Conservation (phyloP, 768 basidiomycete species). For the Lactarius psammicola region DNA sequence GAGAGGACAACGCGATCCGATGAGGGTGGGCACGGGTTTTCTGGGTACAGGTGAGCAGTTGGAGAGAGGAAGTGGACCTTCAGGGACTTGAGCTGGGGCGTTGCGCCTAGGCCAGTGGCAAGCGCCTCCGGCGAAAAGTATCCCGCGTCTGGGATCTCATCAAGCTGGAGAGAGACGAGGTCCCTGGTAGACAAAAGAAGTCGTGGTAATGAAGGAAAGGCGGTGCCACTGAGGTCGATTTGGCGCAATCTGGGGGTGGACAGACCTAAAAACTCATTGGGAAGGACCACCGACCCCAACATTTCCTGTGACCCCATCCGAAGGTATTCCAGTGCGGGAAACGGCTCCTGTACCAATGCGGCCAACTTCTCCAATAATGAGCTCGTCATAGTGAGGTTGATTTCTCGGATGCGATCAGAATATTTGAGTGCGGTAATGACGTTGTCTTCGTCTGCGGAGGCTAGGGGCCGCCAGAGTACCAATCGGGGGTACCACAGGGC, state of each 20-base stretch:
- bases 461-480: slow-evolving; percentile 2
- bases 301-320: slow-evolving; percentile 9
- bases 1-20: neutral
- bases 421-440: slow-evolving; percentile 9
- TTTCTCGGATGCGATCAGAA: slow-evolving; percentile 19
- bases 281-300: slow-evolving; percentile 12
- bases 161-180: slow-evolving; percentile 17
- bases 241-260: slow-evolving; percentile 12
- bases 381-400: slow-evolving; percentile 22
- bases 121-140: slow-evolving; percentile 16
- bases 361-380: slow-evolving; percentile 9
- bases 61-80: neutral
- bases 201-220: slow-evolving; percentile 13
- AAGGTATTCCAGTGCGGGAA: slow-evolving; percentile 7
- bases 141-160: slow-evolving; percentile 12
- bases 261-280: slow-evolving; percentile 10
- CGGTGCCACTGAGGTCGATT: slow-evolving; percentile 9
- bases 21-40: neutral
- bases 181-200: slow-evolving; percentile 15
- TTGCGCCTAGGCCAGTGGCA: slow-evolving; percentile 11
- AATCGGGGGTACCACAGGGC: slow-evolving; percentile 21
- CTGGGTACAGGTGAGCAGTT: neutral
- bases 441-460: slow-evolving; percentile 13
- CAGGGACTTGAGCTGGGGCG: slow-evolving; percentile 8
- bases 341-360: slow-evolving; percentile 3